A percentile compares a stretch with the other conserved stretches of the same genome.
Evolutionary conservation across 257 asterid genomes (phyloP).

Genomic region (Nicotiana knightiana): DNA sequence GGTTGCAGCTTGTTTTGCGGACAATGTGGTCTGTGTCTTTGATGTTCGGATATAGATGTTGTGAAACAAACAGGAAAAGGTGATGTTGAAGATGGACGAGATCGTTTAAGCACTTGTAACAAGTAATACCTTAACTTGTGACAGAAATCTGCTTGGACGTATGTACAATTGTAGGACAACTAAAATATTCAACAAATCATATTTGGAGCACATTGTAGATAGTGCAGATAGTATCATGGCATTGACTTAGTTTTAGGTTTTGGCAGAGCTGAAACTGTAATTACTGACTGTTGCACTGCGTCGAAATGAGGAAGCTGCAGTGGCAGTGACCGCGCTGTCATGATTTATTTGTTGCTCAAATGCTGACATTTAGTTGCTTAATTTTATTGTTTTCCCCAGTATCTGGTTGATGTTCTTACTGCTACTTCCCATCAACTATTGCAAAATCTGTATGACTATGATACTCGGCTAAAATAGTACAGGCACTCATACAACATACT

Average conservation of each 20-base stretch:
- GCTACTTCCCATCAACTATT: neutral
- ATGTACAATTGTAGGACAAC: neutral
- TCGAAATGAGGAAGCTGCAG: neutral
- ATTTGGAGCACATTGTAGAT: neutral
- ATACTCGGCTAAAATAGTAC: neutral
- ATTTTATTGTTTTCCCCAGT: neutral
- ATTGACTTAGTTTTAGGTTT: constrained; percentile 2
- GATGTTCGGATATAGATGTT: constrained; percentile 71
- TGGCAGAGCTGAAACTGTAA: constrained; percentile 5
- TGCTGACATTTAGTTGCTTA: neutral
- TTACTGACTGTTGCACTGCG: neutral
- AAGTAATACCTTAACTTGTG: neutral
- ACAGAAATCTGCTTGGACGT: neutral
- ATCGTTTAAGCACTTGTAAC: neutral
- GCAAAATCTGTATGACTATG: neutral
- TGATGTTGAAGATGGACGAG: neutral
- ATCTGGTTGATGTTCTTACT: neutral
- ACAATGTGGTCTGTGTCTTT: constrained; percentile 81
- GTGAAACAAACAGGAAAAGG: neutral
- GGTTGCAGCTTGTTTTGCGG: constrained; percentile 89
- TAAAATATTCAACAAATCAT: neutral
- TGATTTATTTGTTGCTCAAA: neutral
- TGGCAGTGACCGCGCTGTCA: neutral
- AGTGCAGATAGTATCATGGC: constrained; percentile 1
- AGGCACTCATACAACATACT: neutral